Base-by-base conservation (phyloP, 1,139 yeast genomes). In the Blastobotrys aristatus region DNA sequence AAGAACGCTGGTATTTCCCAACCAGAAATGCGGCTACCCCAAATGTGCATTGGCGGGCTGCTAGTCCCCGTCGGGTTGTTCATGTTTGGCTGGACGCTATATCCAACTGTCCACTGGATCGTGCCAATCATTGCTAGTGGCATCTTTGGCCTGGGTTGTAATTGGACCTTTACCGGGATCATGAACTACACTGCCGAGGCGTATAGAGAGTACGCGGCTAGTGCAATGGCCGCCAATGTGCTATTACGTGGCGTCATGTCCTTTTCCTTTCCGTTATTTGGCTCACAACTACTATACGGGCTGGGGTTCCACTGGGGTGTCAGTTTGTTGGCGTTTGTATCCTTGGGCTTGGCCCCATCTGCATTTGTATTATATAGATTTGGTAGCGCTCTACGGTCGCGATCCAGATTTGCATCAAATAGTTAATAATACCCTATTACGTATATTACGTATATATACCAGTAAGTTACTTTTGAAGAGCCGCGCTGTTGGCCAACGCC, bases 401-500 rank as follows among this genome's bases (percentile, higher is more conserved):
- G 22, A 18, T 35, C 43, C 26, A 33, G 26, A 24, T 48, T 41
- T 24, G 48, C 50, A 33, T 17, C 29, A 13, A 39, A 4, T 11
- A 20, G 26, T 11, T 26, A 20, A 21, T 16, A 5, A 5, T 35
- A n/a, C n/a, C n/a, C 31, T 27, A 11, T n/a, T n/a, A n/a, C n/a
- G n/a, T 24, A 18, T 33, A 38, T n/a, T 31, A 21, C 14, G 16
- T 33, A 5, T 33, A 14, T 33, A 14, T 14, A 24, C 10, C n/a
- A n/a, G 30, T 24, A 22, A 5, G 16, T 24, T 21, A 21, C 24
- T 42, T 14, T 17, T 35, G 36, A 22, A 67, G 54, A 18, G 70
- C 86, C 37, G 84, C 90, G 44, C 84, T 68, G 63, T 77, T 88
- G 0, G 96, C 86, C 54, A 89, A 69, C 29, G 88, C 75, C 97